A percentile compares a stretch with the other conserved stretches of the same genome.
phyloP scores from a whole-genome alignment of 164 flowering plant genomes.

The Berberis thunbergii region DNA sequence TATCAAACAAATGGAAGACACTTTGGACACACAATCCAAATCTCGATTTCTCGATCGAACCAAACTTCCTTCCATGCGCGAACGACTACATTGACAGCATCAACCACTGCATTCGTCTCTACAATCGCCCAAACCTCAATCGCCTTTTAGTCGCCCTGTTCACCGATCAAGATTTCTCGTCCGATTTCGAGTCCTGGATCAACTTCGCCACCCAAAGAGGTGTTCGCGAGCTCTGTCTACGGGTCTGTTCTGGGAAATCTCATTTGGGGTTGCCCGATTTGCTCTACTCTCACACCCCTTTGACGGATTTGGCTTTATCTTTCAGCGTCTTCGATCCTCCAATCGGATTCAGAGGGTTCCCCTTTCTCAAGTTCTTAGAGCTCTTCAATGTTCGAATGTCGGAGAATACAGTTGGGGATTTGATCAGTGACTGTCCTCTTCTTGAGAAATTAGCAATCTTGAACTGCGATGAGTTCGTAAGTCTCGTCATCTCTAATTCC shows the following conservation, averaged over 20 bases:
- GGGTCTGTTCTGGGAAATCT: background rate
- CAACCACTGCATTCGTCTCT: background rate
- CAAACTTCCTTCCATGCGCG: no score
- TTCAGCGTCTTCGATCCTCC: background rate
- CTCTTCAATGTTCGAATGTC: background rate
- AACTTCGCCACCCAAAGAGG: background rate
- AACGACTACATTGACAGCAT: background rate
- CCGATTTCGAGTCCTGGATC: background rate
- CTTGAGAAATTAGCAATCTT: background rate
- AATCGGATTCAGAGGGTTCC: background rate
- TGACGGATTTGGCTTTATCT: background rate
- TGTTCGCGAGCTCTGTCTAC: background rate
- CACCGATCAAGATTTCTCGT: no score
- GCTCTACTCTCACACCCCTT: background rate
- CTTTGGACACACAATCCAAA: no score
- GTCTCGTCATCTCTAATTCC: background rate
- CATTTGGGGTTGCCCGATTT: background rate
- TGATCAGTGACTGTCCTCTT: background rate
- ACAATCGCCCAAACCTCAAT: background rate
- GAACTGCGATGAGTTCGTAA: background rate
- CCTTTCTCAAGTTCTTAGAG: background rate
- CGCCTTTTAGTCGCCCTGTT: background rate
- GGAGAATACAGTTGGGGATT: background rate
- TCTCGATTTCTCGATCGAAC: no score
- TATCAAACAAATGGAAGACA: no score